phyloP scores from a whole-genome alignment of 306 rosid species.

The Lathyrus tuberosus region DNA sequence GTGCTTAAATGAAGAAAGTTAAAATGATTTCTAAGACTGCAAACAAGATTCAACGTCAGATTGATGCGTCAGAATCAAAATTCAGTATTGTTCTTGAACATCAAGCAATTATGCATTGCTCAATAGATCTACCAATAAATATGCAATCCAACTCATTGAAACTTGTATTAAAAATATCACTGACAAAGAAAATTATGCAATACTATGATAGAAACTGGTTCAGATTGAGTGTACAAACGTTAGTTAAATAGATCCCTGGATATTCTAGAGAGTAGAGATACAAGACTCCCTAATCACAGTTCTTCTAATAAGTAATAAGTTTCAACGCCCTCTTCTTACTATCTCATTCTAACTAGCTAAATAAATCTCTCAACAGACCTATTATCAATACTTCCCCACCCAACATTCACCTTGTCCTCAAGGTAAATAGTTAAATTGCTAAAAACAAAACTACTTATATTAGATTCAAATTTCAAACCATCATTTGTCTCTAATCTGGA shows the following conservation, averaged over 20 bases:
- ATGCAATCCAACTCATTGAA: neutral
- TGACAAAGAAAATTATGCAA: constrained; percentile 24
- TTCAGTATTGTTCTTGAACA: neutral
- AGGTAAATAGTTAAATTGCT: neutral
- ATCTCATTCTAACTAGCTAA: neutral
- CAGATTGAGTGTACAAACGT: neutral
- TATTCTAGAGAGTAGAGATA: neutral
- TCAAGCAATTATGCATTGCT: constrained; percentile 19
- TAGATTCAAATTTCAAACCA: neutral
- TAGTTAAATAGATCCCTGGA: neutral
- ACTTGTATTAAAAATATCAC: constrained; percentile 4
- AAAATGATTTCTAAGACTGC: constrained; percentile 4
- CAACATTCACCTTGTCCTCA: neutral
- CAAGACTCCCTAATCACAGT: neutral
- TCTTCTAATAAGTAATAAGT: neutral
- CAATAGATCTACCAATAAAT: constrained; percentile 18
- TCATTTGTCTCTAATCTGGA: too few relatives aligned
- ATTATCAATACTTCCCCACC: neutral
- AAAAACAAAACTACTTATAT: neutral
- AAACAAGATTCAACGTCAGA: neutral
- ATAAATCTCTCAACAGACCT: neutral
- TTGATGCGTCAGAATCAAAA: neutral
- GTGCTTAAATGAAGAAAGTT: neutral
- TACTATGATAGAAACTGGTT: neutral
- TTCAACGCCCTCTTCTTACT: neutral